Percentiles rank a stretch among this genome's conserved stretches.
These are phyloP conservation scores for Evansstolkia leycettana DNA, from an alignment of 495 filamentous ascomycete genomes.

Conservation along the genomic window DNA sequence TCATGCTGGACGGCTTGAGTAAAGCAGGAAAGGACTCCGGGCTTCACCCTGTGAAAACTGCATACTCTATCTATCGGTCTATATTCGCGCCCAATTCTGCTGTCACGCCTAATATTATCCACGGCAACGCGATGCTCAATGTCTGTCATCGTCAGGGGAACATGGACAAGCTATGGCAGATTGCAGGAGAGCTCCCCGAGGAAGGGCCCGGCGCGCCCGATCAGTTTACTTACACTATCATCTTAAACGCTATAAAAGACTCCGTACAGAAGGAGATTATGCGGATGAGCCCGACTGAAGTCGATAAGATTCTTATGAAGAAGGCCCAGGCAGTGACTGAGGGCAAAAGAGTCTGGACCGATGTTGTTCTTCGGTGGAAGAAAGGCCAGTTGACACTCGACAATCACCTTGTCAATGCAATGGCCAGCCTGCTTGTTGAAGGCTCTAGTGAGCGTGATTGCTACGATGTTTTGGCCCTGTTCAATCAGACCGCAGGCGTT, in stretches of 20 bases:
- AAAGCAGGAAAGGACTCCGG: constrained; percentile 21
- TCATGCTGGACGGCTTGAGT: constrained; percentile 66
- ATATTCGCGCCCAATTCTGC: constrained; percentile 45
- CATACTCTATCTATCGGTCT: constrained; percentile 58
- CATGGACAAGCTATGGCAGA: constrained; percentile 61
- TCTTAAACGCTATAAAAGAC: constrained; percentile 57
- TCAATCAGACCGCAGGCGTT: constrained; percentile 67
- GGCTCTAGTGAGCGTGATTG: constrained; percentile 44
- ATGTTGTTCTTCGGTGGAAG: constrained; percentile 60
- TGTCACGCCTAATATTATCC: constrained; percentile 57
- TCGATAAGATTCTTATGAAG: constrained; percentile 23
- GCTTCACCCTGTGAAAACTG: constrained; percentile 42
- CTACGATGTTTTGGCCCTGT: constrained; percentile 56
- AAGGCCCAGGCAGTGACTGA: constrained; percentile 34
- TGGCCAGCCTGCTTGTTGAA: constrained; percentile 60
- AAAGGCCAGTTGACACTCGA: constrained; percentile 56
- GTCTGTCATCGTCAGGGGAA: constrained; percentile 60
- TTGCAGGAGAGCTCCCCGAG: constrained; percentile 53
- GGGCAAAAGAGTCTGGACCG: constrained; percentile 65
- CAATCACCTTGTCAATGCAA: constrained; percentile 57
- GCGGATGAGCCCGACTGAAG: constrained; percentile 13
- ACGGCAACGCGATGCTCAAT: constrained; percentile 75
- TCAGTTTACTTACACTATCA: constrained; percentile 61
- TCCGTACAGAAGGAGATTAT: constrained; percentile 15
- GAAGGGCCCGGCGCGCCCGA: constrained; percentile 49